Percentiles rank a stretch among this genome's conserved stretches.
Evolutionary conservation across 345 rosid species (phyloP).

Genomic region (Euphorbia peplus): DNA sequence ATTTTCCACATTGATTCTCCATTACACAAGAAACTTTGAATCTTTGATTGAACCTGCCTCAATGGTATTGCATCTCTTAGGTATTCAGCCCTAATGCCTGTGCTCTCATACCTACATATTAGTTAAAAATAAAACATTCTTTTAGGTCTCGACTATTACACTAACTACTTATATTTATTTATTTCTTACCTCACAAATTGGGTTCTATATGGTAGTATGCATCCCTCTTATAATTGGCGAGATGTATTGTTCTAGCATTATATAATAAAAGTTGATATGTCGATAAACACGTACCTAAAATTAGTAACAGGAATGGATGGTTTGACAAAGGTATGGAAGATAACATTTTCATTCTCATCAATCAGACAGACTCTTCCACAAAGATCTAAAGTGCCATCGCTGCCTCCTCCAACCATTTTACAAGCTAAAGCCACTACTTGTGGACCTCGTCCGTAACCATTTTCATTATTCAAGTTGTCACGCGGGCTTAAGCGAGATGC

Average conservation of each 20-base stretch:
- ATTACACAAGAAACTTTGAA: constrained; percentile 84
- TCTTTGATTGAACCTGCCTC: constrained; percentile 64
- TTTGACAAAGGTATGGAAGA: constrained; percentile 77
- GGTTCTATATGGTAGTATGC: too few relatives aligned
- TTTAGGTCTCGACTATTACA: too few relatives aligned
- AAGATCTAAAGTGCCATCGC: constrained; percentile 75
- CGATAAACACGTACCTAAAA: constrained; percentile 57
- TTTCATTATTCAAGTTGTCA: constrained; percentile 50
- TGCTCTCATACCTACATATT: constrained; percentile 58
- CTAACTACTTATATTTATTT: too few relatives aligned
- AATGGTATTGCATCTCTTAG: constrained; percentile 70
- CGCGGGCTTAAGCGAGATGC: constrained; percentile 62
- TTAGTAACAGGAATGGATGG: constrained; percentile 71
- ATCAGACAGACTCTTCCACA: constrained; percentile 79
- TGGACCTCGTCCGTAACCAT: constrained; percentile 40
- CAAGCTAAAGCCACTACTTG: constrained; percentile 73
- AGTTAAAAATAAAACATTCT: too few relatives aligned
- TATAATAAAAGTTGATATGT: too few relatives aligned
- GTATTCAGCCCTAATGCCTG: constrained; percentile 73
- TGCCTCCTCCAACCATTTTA: constrained; percentile 95
- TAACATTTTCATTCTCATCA: constrained; percentile 66
- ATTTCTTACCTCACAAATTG: too few relatives aligned
- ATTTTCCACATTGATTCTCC: constrained; percentile 93
- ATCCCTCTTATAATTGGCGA: too few relatives aligned
- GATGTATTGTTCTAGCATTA: too few relatives aligned